phyloP scores from a whole-genome alignment of 331 rosid genomes.

The Quercus tomentella region DNA sequence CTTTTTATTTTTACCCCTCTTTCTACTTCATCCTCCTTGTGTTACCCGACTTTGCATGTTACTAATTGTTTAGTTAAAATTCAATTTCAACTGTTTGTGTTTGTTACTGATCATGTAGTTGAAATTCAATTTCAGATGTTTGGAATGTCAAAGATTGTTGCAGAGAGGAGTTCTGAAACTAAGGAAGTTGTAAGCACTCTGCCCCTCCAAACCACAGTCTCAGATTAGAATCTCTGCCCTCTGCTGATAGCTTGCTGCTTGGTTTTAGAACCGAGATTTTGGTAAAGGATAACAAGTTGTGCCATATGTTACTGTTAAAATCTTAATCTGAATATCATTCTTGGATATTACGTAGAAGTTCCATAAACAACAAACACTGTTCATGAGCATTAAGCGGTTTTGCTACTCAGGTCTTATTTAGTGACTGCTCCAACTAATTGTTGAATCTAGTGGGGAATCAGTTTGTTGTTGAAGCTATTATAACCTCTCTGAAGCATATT shows the following conservation, averaged over 20 bases:
- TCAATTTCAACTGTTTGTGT: neutral
- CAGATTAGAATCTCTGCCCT: conserved; percentile 19
- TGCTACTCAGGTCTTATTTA: too few relatives aligned
- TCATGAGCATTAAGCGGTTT: too few relatives aligned
- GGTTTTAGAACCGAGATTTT: neutral
- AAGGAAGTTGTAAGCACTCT: conserved; percentile 43
- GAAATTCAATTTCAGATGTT: conserved; percentile 34
- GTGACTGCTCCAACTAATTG: too few relatives aligned
- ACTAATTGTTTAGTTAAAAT: neutral
- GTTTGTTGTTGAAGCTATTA: too few relatives aligned
- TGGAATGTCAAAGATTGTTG: conserved; percentile 41
- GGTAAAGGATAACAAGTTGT: neutral
- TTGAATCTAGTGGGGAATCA: too few relatives aligned
- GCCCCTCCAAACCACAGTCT: conserved; percentile 35
- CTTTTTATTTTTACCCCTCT: neutral
- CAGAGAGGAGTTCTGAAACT: conserved; percentile 26
- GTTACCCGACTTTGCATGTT: neutral
- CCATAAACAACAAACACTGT: too few relatives aligned
- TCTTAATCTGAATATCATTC: neutral
- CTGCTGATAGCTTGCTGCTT: neutral
- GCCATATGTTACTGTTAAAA: neutral
- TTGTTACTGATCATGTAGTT: neutral
- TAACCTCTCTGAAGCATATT: too few relatives aligned
- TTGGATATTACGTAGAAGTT: neutral
- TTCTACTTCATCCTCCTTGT: neutral